Conservation (phyloP, 2,329 filamentous ascomycete species). For the Ophiostoma sp. region DNA sequence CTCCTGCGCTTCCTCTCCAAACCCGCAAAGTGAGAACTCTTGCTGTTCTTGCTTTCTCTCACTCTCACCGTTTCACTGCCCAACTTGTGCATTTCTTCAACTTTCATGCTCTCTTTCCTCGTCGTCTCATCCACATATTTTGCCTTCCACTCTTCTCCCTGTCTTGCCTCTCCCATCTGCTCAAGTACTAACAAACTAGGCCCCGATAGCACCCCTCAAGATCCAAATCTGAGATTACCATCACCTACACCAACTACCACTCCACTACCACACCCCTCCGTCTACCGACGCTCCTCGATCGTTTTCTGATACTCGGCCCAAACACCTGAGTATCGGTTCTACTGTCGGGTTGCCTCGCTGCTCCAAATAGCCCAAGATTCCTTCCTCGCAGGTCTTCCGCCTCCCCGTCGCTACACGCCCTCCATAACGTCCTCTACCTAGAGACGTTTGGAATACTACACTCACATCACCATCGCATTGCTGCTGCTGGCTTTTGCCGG, state of each 20-base stretch:
- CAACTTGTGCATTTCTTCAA: background rate
- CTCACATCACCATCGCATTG: constrained; percentile 33
- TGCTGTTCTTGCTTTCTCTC: constrained; percentile 1
- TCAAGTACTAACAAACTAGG: constrained; percentile 34
- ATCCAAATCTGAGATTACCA: background rate
- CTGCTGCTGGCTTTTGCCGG: constrained; percentile 86
- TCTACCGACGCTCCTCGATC: constrained; percentile 53
- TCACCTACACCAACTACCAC: constrained; percentile 30
- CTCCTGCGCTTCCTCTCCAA: constrained; percentile 90
- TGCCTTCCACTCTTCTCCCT: background rate
- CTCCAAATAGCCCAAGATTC: constrained; percentile 70
- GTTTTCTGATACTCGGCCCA: constrained; percentile 48
- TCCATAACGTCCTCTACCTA: constrained; percentile 69
- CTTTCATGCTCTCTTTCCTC: background rate
- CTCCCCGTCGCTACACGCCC: constrained; percentile 78
- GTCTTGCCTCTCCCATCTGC: too few species aligned
- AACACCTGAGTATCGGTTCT: constrained; percentile 59
- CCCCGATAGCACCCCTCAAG: constrained; percentile 54
- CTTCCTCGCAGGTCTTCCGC: constrained; percentile 73
- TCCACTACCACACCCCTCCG: constrained; percentile 27
- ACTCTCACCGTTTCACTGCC: background rate
- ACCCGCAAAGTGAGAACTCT: constrained; percentile 72
- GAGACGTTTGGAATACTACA: constrained; percentile 49
- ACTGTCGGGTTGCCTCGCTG: constrained; percentile 15
- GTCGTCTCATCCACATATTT: constrained; percentile 3